Evolutionary conservation across 1,284 basidiomycete genomes (phyloP).

Genomic region (Polyporus tsugae): DNA sequence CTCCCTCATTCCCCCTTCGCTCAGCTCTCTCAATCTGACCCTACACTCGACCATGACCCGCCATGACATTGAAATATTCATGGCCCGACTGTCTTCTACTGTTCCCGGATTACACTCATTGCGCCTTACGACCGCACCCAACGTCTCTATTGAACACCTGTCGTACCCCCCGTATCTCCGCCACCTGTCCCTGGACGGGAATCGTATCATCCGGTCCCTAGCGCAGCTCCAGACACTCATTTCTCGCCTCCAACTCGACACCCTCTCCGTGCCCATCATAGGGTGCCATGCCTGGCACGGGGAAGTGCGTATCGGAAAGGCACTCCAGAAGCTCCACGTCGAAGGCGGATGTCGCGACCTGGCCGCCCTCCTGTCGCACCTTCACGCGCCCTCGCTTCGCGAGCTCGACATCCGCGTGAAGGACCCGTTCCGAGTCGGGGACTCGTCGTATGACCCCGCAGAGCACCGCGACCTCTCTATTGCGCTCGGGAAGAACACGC

Average conservation of each 20-base stretch:
- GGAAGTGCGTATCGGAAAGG: not conserved
- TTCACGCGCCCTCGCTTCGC: not conserved
- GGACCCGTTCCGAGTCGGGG: not conserved
- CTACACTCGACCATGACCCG: not conserved
- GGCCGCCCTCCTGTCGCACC: not conserved
- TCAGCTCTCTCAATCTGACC: not conserved
- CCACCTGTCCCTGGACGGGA: not conserved
- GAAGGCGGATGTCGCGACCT: not conserved
- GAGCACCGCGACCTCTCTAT: not conserved
- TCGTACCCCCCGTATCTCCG: constrained; percentile 2
- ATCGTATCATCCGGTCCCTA: not conserved
- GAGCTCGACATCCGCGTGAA: not conserved
- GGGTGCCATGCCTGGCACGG: not conserved
- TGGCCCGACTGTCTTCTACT: not conserved
- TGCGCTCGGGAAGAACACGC: not conserved
- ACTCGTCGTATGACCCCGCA: not conserved
- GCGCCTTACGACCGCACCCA: not conserved
- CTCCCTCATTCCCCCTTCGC: not conserved
- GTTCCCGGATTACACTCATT: not conserved
- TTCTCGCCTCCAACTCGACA: not conserved
- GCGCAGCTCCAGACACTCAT: not conserved
- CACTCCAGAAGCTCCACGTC: not conserved
- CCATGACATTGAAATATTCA: not conserved
- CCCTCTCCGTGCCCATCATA: not conserved
- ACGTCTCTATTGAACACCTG: not conserved